Evolutionary conservation across 768 basidiomycete genomes (phyloP).

Genomic region (Leucosporidium creatinivorum): DNA sequence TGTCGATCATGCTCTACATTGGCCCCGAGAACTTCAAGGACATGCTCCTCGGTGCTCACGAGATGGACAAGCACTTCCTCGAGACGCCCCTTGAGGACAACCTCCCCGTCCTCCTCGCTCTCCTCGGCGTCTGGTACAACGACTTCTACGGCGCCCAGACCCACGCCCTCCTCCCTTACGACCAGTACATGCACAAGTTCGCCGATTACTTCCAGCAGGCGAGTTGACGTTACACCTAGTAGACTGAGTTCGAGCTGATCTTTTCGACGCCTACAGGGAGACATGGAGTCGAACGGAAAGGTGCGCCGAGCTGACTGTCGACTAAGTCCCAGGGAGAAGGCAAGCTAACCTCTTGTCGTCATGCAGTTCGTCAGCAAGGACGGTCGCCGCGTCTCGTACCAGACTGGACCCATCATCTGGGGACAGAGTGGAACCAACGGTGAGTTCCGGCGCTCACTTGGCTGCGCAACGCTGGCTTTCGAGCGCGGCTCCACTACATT

Average conservation of each 20-base stretch:
- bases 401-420: slow-evolving; percentile 99
- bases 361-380: slow-evolving; percentile 74
- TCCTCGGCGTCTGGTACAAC: slow-evolving; percentile 96
- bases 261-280: slow-evolving; percentile 51
- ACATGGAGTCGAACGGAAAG: slow-evolving; percentile 99
- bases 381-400: slow-evolving; percentile 85
- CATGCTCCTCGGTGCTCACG: slow-evolving; percentile 84
- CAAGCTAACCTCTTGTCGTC: background rate
- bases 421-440: slow-evolving; percentile 97
- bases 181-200: slow-evolving; percentile 98
- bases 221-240: slow-evolving; percentile 1
- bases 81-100: slow-evolving; percentile 79
- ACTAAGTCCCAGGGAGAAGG: background rate
- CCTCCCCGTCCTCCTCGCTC: slow-evolving; percentile 81
- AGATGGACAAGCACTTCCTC: slow-evolving; percentile 96
- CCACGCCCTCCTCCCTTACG: slow-evolving; percentile 88
- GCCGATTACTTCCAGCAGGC: slow-evolving; percentile 99
- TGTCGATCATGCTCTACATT: slow-evolving; percentile 85
- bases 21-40: slow-evolving; percentile 91
- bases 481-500: too few relatives aligned
- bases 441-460: too few relatives aligned
- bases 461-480: too few relatives aligned
- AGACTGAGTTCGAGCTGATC: background rate
- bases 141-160: slow-evolving; percentile 98
- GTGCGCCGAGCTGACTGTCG: background rate